A percentile compares a stretch with the other conserved stretches of the same genome.
phyloP scores from a whole-genome alignment of 345 rosid genomes.

The Turritis glabra region DNA sequence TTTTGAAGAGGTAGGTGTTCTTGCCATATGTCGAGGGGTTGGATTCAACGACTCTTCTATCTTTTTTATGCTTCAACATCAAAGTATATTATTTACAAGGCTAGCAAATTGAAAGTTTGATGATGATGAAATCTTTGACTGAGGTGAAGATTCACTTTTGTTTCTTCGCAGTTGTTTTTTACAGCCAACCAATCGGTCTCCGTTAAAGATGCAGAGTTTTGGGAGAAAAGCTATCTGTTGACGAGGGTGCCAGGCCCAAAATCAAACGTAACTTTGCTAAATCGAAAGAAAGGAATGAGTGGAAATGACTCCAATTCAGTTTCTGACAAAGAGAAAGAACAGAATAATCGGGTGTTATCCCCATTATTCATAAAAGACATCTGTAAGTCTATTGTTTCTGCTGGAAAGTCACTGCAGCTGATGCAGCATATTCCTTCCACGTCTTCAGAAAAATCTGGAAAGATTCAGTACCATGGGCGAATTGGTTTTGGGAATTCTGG shows the following conservation, averaged over 20 bases:
- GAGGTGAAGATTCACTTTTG: conserved; percentile 15
- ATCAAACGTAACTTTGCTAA: conserved; percentile 42
- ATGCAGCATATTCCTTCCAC: conserved; percentile 63
- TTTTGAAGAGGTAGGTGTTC: conserved; percentile 75
- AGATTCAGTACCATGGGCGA: conserved; percentile 35
- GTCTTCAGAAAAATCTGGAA: conserved; percentile 40
- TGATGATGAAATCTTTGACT: conserved; percentile 5
- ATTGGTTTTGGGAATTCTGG: conserved; percentile 41
- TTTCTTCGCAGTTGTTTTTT: conserved; percentile 66
- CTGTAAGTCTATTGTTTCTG: conserved; percentile 81
- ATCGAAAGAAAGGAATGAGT: conserved; percentile 48
- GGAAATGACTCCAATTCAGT: conserved; percentile 47
- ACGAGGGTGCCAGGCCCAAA: conserved; percentile 46
- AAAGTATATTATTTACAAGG: neutral
- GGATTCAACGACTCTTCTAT: neutral
- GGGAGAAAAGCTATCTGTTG: conserved; percentile 89
- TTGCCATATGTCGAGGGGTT: no score
- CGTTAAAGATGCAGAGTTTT: conserved; percentile 75
- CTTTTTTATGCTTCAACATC: conserved; percentile 1
- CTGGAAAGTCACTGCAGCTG: conserved; percentile 95
- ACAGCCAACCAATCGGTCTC: conserved; percentile 66
- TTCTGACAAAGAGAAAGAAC: conserved; percentile 60
- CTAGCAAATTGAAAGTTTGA: neutral
- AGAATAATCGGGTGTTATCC: conserved; percentile 49
- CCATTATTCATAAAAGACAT: conserved; percentile 81